Evolutionary conservation across 139 green algal genomes (phyloP), one percentile per base, ranked within the genome.

Genomic region (Auxenochlorella protothecoides): DNA sequence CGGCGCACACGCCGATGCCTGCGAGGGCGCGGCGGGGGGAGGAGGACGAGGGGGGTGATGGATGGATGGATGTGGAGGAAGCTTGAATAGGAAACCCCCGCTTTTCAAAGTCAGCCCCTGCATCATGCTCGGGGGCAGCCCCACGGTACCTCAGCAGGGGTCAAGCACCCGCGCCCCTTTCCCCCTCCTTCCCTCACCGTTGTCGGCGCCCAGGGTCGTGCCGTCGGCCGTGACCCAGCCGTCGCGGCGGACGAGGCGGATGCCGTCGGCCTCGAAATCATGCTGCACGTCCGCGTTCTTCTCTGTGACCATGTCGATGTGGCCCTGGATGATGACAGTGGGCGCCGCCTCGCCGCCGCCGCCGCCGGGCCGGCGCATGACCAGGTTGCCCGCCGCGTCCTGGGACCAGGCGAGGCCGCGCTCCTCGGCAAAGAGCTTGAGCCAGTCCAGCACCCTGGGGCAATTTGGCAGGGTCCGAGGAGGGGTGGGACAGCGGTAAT

Each of bases 191-290:
- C 27, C 27, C 71, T 12, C 65, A 76, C 72, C 87, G 65, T 92
- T 92, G 80, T 93, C 87, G 12, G 85, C 81, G 3, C 87, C 87
- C 59, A 92, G 78, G 3, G 89, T 94, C 14, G 89, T 94, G 55
- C 85, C 86, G 9, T 79, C 67, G 0, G 85, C 88, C 52, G 77
- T 83, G 11, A 94, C 64, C 87, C 89, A 92, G 64, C 87, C 85
- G 15, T 78, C 87, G 4, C 86, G 74, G 4, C 72, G 66, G 13
- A 74, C 12, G 11, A 92, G 79, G 3, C 53, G 61, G 4, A 92
- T 83, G 10, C 79, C 72, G 62, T 91, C 82, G 3, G 56, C 72
- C 61, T 74, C 56, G 76, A 94, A 94, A 76, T 94, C 81, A 69
- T 89, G 82, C 2, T 53, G 16, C 9, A 74, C n/a, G 60, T 78